Evolutionary conservation across 2,329 filamentous ascomycete genomes (phyloP), one percentile per base, ranked within the genome.

Genomic region (Scedosporium minutisporum): DNA sequence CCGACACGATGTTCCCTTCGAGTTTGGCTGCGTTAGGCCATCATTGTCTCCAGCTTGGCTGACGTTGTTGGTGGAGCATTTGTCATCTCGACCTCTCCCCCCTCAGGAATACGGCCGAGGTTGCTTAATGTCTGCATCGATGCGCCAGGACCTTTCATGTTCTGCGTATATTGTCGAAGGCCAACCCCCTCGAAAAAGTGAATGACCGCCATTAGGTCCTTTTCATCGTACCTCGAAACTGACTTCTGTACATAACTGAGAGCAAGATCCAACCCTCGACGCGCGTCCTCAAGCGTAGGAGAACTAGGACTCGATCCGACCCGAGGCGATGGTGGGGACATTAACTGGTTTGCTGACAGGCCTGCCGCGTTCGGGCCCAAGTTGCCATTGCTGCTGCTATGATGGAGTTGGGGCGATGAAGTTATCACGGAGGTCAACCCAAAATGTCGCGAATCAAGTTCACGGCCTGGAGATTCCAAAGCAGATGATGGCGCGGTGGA

Each of bases 341-440:
- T n/a, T 29, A 51, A 16, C 18, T 38, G 58, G n/a, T n/a, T 55
- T 4, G 21, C 23, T 18, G 27, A 9, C 16, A 25, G 44, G 14
- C 51, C 25, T 27, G 16, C 55, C 10, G 70, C 68, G 6, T 71
- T 73, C 2, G 74, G 73, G 18, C 74, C 72, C 64, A 83, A 74
- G 65, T 78, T 82, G 63, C 77, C 73, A 66, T 74, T 81, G 71
- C 80, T 83, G 66, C 76, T 81, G 67, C 79, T 80, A 65, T 79
- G 80, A 41, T 79, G 78, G n/a, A 82, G 72, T 51, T 76, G 75
- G 16, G 73, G 75, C 46, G 75, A 76, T 3, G 77, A 76, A n/a
- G 63, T 23, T n/a, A 67, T 65, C 14, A 64, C 61, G 10, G 61
- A 53, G 27, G 58, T 33, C 41, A 5, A 66, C 68, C 4, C 66